Evolutionary conservation across 768 basidiomycete genomes (phyloP).

Genomic region (Boletellus emodensis): DNA sequence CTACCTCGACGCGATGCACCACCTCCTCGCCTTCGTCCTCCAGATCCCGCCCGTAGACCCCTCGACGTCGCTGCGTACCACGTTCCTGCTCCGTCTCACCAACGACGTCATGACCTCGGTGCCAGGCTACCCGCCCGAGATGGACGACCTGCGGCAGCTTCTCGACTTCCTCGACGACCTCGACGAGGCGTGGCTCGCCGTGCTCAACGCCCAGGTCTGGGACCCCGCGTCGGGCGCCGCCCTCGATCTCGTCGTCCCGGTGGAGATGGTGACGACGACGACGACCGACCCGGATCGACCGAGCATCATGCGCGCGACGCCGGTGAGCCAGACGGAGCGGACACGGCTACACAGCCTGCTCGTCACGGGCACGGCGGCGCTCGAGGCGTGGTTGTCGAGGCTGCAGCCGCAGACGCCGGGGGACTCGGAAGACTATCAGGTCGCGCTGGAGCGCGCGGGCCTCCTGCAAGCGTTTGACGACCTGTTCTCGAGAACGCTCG

Average conservation of each 20-base stretch:
- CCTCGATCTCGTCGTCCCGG: conserved; percentile 41
- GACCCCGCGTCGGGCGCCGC: conserved; percentile 45
- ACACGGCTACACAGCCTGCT: conserved; percentile 68
- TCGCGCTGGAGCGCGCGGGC: conserved; percentile 47
- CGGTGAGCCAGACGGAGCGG: conserved; percentile 65
- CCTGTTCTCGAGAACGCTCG: conserved; percentile 58
- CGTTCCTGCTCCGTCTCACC: conserved; percentile 68
- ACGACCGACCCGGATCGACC: conserved; percentile 14
- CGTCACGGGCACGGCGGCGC: conserved; percentile 48
- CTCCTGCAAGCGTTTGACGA: conserved; percentile 61
- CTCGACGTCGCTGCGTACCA: conserved; percentile 61
- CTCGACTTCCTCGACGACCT: conserved; percentile 69
- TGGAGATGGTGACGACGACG: conserved; percentile 29
- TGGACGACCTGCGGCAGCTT: conserved; percentile 45
- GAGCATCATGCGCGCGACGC: conserved; percentile 38
- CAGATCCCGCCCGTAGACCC: conserved; percentile 74
- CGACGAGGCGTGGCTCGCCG: conserved; percentile 70
- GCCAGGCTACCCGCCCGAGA: conserved; percentile 53
- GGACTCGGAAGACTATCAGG: conserved; percentile 30
- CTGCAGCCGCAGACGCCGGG: too few relatives aligned
- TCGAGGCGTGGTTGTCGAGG: conserved; percentile 67
- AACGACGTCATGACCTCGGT: conserved; percentile 60
- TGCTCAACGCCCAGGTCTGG: conserved; percentile 65
- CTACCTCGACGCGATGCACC: conserved; percentile 57
- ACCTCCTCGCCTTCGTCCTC: conserved; percentile 57